Evolutionary conservation across 2,329 filamentous ascomycete genomes (phyloP), one percentile per base, ranked within the genome.

Genomic region (Trichoderma gracile): DNA sequence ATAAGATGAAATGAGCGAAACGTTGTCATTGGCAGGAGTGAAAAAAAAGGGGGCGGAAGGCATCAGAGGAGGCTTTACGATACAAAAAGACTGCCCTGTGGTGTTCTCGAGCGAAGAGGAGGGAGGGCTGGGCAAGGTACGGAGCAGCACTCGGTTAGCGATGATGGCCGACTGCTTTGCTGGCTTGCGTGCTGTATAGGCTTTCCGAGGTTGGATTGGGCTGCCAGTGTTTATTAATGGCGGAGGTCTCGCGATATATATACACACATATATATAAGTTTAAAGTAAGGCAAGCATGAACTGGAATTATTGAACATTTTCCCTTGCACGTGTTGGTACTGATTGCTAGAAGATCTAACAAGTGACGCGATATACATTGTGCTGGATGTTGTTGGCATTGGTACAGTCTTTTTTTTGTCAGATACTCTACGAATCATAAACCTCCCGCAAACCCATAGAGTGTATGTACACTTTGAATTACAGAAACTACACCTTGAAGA

Each of bases 391-490:
- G 40, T 40, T 42, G 12, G 43, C 46, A 63, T 65, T 63, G 58
- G 52, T 64, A 64, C 54, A 59, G 60, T 58, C 58, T 55, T 52
- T 61, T 52, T 61, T 60, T 38, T 30, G 53, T 46, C 27, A 66
- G 54, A 52, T 49, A 27, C 47, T 54, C 60, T 66, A 66, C 64
- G 33, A 42, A 23, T 64, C 27, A 12, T 55, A 64, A 64, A 42
- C 60, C 23, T 38, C 58, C 40, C 46, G 50, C 40, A 46, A 46
- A 45, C 60, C 60, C 54, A 66, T 21, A 45, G 59, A 52, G 59
- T 65, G 63, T 66, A 66, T 66, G 47, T 64, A 66, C 64, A 66
- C 60, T 54, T 53, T 62, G 47, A 17, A 23, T 8, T 33, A 57
- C 49, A 59, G 54, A 59, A 40, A 55, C 21, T 47, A 23, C 30